Evolutionary conservation across 768 basidiomycete genomes (phyloP), one percentile per base, ranked within the genome.

Genomic region (Tubosaeta sp.): DNA sequence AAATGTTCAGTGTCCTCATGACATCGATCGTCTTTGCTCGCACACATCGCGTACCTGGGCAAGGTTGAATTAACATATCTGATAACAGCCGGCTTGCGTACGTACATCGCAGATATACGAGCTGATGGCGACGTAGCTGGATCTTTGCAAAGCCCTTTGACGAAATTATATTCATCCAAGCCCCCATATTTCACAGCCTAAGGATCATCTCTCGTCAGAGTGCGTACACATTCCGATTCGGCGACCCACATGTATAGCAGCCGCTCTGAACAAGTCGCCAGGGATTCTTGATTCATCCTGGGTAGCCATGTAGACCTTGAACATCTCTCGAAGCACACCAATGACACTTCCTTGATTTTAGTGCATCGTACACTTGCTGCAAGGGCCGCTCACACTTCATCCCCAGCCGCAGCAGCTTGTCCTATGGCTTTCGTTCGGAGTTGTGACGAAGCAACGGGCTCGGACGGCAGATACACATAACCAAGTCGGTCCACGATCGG

Each of bases 401-500:
- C 80, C 14, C 73, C 78, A 4, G 75, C 70, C 3, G 48, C 56
- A 17, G 82, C 77, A 3, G 84, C 82, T 22, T 80, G 74, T 5
- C 69, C 64, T 52, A 97, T 82, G 1, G 86, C 89, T 31, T 79
- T 73, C 6, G 90, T 88, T 35, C 95, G 82, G 46, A 97, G 73
- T 56, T 85, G 81, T 9, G 83, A 76, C 14, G 74, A 76, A 57
- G 88, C 92, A 8, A 80, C 72, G 8, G 82, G 73, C 45, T 99
- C 95, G 11, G 71, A 71, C 11, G 75, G 73, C 6, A 73, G 66
- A 64, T 86, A 88, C 41, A 90, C 86, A 61, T 83, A 95, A 5
- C 94, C 93, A 31, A 97, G 76, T 57, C 76, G 78, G 34, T 88
- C 72, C 32, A 91, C 87, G 43, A 97, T 67, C 4, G 95, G 95